Base-by-base conservation (phyloP, 768 basidiomycete species). In the Strobilomyces confusus region DNA sequence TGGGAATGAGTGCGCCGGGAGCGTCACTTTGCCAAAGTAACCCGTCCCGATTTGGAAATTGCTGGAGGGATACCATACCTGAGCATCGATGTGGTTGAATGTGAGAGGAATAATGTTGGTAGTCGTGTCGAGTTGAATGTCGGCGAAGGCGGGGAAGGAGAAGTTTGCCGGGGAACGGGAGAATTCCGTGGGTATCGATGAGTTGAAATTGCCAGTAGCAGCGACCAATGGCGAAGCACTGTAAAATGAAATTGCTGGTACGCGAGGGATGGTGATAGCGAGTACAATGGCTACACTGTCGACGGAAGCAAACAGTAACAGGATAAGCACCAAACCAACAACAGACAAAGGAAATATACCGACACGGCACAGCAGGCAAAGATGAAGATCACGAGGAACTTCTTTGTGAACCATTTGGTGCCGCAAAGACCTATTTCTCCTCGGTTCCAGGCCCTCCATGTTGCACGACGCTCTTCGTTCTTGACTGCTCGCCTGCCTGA, bases 141-240 rank as follows among this genome's bases (percentile, higher is more conserved):
- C 77, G 17, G 92, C 82, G 41, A 77, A 75, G 0, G 85, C 90
- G 4, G 88, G 81, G 77, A 98, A 98, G 33, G 87, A 82, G 71
- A 95, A 98, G 71, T 95, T 95, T 50, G 94, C 85, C 0, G 92
- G 93, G 1, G 75, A 69, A 53, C 89, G 82, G 33, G 80, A 84
- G 74, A 98, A 95, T 33, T 72, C 67, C 1, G 76, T 77, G 2
- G 81, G 78, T 42, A 89, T 72, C 7, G 80, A 77, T 19, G 73
- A 60, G 45, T 80, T 79, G 74, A 80, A 90, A 33, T 55, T 59
- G 22, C 81, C 82, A 0, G 83, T 79, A 11, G 86, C 86, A n/a
- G 72, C 67, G 13, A 66, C 62, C 44, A 94, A 78, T 1, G 92
- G 90, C 6, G 70, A 68, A 11, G 68, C 58, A 15, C 71, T 70